A percentile compares a stretch with the other conserved stretches of the same genome.
Conservation (phyloP, 73 alveolate species). For the Effrenium voratum region DNA sequence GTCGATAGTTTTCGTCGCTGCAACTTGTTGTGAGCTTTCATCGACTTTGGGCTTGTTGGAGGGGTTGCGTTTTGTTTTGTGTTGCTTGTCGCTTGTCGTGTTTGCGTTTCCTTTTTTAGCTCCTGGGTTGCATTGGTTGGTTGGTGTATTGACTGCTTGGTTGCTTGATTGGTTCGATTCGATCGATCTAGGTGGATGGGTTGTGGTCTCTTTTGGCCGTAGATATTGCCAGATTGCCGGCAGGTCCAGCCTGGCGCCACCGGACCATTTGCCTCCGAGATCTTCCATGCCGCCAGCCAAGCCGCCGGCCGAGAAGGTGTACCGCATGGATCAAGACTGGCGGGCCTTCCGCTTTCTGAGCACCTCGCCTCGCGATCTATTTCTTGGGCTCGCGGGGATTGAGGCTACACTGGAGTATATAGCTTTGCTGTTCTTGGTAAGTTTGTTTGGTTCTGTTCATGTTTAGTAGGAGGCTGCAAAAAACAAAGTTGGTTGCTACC, state of each 20-base stretch:
- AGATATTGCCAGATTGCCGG: background rate
- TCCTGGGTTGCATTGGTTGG: background rate
- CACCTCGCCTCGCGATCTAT: background rate
- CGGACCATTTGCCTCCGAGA: background rate
- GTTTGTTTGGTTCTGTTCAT: background rate
- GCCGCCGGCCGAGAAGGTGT: background rate
- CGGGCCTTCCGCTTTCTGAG: slow-evolving; percentile 67
- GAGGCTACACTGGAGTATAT: too few relatives aligned
- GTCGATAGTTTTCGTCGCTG: too few relatives aligned
- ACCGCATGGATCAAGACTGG: background rate
- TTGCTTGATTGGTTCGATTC: background rate
- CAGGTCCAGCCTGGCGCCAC: background rate
- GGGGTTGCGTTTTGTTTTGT: too few relatives aligned
- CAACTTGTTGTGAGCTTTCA: too few relatives aligned
- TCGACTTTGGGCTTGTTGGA: too few relatives aligned
- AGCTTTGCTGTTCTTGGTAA: background rate
- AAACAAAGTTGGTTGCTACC: background rate
- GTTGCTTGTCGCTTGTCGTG: too few relatives aligned
- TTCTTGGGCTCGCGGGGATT: too few relatives aligned
- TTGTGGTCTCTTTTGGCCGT: background rate
- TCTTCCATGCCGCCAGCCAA: background rate
- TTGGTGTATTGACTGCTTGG: background rate
- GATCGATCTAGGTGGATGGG: too few relatives aligned
- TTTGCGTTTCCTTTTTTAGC: background rate
- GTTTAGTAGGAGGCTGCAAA: background rate